Base-by-base conservation (phyloP, 306 rosid genomes). In the Acacia confusa region DNA sequence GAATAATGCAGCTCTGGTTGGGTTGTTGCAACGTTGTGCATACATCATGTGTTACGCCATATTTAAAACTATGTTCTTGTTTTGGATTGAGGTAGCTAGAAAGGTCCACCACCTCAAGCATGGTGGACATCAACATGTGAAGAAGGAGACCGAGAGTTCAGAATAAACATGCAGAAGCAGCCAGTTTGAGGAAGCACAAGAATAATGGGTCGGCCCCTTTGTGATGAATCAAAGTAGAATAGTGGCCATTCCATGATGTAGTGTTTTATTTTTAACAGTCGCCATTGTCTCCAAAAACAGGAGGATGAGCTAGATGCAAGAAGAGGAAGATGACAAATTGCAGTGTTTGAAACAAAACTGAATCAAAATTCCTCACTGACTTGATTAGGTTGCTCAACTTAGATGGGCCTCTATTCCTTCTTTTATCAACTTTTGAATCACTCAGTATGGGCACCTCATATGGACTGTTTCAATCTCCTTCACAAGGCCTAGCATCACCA, bases 121-220 rank as follows among this genome's bases (percentile, higher is more conserved):
- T 72, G 34, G 72, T 60, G 66, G 90, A 89, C 93, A 89, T 68
- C 25, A 58, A 78, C 91, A 92, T 86, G 97, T 92, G 95, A 84
- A 74, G 86, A 84, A 83, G 78, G 74, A 75, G 70, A 57, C 64
- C 81, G 70, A 73, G 57, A 47, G 79, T 52, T 79, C 38, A 64
- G 76, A 80, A 70, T 79, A 43, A 50, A 65, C 73, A 74, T 74
- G 82, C 48, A 36, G 5, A 38, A 67, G 78, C 24, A 74, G 77
- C 47, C 71, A 64, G 24, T 65, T 65, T 32, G 43, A 65, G 20
- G 24, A 65, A 81, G 82, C 68, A 74, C 30, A 78, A 13, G 83
- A 78, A 78, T 64, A 77, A 14, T 41, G 88, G 90, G 76, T 78
- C 34, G 90, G 92, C 84, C 76, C 88, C 82, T 36, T 36, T 70